A percentile compares a stretch with the other conserved stretches of the same genome.
These are phyloP conservation scores for Lepidium sativum DNA, from an alignment of 345 rosid species.

Conservation along the genomic window DNA sequence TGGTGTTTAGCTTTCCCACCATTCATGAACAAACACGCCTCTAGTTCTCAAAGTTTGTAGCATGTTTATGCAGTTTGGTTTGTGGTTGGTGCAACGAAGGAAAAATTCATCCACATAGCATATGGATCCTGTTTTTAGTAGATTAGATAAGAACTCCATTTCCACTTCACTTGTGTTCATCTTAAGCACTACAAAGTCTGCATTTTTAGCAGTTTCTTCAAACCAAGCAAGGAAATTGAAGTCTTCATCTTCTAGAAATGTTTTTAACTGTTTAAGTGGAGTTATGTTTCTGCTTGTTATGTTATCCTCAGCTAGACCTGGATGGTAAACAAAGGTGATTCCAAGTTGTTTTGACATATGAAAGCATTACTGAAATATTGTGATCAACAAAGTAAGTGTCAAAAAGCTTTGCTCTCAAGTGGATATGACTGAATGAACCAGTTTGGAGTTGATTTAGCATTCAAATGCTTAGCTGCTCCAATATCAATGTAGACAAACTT, in stretches of 20 bases:
- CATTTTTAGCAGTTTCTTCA: slow-evolving; percentile 43
- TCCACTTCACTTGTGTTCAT: slow-evolving; percentile 54
- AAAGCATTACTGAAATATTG: slow-evolving; percentile 58
- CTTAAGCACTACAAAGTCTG: slow-evolving; percentile 67
- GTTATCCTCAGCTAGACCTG: slow-evolving; percentile 45
- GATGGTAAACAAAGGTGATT: slow-evolving; percentile 64
- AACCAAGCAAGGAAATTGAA: slow-evolving; percentile 75
- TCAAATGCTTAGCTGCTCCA: slow-evolving; percentile 53
- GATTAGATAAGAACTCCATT: slow-evolving; percentile 37
- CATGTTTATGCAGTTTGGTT: slow-evolving; percentile 37
- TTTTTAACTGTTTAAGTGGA: slow-evolving; percentile 36
- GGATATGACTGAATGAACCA: slow-evolving; percentile 69
- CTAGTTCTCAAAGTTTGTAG: slow-evolving; percentile 45
- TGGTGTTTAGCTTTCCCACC: slow-evolving; percentile 51
- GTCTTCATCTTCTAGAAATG: slow-evolving; percentile 38
- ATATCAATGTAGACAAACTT: slow-evolving; percentile 53
- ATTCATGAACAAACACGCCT: slow-evolving; percentile 77
- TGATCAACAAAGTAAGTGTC: slow-evolving; percentile 63
- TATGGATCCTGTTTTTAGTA: slow-evolving; percentile 48
- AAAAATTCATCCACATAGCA: slow-evolving; percentile 69
- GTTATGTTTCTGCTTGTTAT: neutral
- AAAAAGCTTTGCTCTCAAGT: slow-evolving; percentile 47
- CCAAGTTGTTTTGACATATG: slow-evolving; percentile 58
- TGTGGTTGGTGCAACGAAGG: slow-evolving; percentile 39
- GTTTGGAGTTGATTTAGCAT: neutral